These are phyloP conservation scores for Biscogniauxia mediterranea DNA, from an alignment of 2,329 filamentous ascomycete species.

Conservation along the genomic window DNA sequence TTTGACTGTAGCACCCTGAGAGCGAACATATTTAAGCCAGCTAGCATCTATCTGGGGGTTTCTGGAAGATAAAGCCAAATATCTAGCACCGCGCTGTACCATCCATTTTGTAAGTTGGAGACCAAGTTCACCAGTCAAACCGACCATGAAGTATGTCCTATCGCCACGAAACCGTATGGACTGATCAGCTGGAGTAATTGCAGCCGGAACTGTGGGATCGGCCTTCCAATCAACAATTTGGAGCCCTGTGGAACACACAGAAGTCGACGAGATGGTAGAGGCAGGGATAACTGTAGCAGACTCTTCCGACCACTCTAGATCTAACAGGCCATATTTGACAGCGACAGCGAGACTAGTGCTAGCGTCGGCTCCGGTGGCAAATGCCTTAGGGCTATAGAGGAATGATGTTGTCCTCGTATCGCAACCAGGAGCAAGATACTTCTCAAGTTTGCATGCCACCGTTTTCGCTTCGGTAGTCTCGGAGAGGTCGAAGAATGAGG, in stretches of 20 bases:
- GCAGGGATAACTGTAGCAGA: background rate
- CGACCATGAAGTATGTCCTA: conserved; percentile 14
- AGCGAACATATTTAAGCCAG: conserved; percentile 6
- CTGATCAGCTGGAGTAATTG: conserved; percentile 2
- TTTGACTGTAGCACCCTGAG: conserved; percentile 5
- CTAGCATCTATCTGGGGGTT: conserved; percentile 10
- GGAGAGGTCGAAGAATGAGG: conserved; percentile 1
- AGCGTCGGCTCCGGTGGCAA: background rate
- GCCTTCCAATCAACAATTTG: conserved; percentile 7
- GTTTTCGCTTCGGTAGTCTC: background rate
- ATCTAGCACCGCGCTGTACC: conserved; percentile 10
- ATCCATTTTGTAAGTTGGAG: conserved; percentile 15
- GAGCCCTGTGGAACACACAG: background rate
- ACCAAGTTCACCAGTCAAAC: conserved; percentile 13
- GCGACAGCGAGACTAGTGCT: background rate
- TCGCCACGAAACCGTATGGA: conserved; percentile 3
- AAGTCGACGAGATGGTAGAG: background rate
- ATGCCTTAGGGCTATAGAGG: background rate
- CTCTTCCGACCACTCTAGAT: background rate
- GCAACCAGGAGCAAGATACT: conserved; percentile 1
- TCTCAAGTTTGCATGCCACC: background rate
- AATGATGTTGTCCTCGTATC: background rate
- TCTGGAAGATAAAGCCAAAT: conserved; percentile 10
- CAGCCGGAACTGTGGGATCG: conserved; percentile 1
- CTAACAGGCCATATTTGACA: background rate